Evolutionary conservation across 805 yeast genomes (phyloP).

Genomic region (Candida pseudoglaebosa): DNA sequence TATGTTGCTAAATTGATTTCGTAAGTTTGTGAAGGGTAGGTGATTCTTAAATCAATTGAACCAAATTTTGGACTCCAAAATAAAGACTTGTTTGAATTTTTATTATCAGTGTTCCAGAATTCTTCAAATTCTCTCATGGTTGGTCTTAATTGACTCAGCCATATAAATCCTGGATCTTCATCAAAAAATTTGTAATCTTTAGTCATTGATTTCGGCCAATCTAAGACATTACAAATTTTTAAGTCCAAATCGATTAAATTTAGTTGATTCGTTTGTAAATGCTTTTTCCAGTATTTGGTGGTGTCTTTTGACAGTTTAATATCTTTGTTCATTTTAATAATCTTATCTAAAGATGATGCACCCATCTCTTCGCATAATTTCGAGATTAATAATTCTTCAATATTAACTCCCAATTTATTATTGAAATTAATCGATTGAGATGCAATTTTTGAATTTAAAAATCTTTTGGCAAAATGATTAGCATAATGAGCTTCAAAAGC

Average conservation of each 20-base stretch:
- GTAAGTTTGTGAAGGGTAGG: conserved; percentile 65
- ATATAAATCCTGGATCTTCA: conserved; percentile 22
- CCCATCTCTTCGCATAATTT: conserved; percentile 76
- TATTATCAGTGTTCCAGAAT: conserved; percentile 37
- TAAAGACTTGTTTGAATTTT: conserved; percentile 38
- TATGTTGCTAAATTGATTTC: conserved; percentile 77
- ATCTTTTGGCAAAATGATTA: conserved; percentile 79
- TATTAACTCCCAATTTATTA: conserved; percentile 46
- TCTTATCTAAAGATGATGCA: conserved; percentile 67
- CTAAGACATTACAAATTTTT: conserved; percentile 40
- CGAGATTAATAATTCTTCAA: conserved; percentile 66
- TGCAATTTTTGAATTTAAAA: conserved; percentile 38
- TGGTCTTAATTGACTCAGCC: conserved; percentile 37
- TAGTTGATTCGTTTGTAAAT: conserved; percentile 9
- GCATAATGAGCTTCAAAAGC: conserved; percentile 81
- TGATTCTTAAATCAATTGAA: conserved; percentile 70
- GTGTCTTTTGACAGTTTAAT: conserved; percentile 46
- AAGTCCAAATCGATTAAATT: conserved; percentile 32
- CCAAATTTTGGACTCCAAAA: conserved; percentile 85
- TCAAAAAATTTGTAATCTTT: conserved; percentile 35
- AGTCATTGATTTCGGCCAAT: conserved; percentile 46
- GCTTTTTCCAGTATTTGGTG: conserved; percentile 36
- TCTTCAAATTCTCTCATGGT: conserved; percentile 38
- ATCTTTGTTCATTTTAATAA: conserved; percentile 86
- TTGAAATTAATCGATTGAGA: conserved; percentile 17